Conservation (phyloP, 768 basidiomycete species). For the Tulasnella sp. region DNA sequence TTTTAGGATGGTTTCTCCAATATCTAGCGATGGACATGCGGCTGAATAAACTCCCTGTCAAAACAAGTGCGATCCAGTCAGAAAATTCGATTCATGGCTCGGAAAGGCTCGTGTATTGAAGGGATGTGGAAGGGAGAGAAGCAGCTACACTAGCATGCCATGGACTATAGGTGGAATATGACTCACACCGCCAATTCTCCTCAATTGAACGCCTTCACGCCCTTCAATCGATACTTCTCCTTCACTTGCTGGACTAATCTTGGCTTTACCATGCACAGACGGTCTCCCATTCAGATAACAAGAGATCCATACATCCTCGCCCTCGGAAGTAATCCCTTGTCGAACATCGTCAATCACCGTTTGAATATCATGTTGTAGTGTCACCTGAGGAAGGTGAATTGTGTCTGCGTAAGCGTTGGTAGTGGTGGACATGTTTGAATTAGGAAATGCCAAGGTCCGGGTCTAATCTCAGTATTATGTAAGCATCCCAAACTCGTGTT, state of each 20-base stretch:
- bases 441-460: too few relatives aligned
- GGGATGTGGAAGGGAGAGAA: too few relatives aligned
- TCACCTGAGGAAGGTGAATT: conserved; percentile 36
- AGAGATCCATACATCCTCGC: conserved; percentile 62
- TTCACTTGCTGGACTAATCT: conserved; percentile 37
- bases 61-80: too few relatives aligned
- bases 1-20: conserved; percentile 5
- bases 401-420: not conserved
- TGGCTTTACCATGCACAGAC: conserved; percentile 54
- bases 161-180: not conserved
- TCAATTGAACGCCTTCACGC: conserved; percentile 36
- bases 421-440: not conserved
- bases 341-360: conserved; percentile 50
- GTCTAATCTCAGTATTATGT: too few relatives aligned
- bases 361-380: conserved; percentile 48
- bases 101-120: too few relatives aligned
- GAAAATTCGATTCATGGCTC: too few relatives aligned
- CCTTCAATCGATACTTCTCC: conserved; percentile 25
- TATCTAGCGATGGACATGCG: conserved; percentile 33
- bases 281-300: conserved; percentile 39
- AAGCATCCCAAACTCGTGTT: too few relatives aligned
- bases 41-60: conserved; percentile 31
- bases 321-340: conserved; percentile 40
- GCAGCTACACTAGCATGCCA: too few relatives aligned
- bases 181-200: conserved; percentile 18